Conservation (phyloP, 1,284 basidiomycete genomes). For the Sphaerobolus stellatus region DNA sequence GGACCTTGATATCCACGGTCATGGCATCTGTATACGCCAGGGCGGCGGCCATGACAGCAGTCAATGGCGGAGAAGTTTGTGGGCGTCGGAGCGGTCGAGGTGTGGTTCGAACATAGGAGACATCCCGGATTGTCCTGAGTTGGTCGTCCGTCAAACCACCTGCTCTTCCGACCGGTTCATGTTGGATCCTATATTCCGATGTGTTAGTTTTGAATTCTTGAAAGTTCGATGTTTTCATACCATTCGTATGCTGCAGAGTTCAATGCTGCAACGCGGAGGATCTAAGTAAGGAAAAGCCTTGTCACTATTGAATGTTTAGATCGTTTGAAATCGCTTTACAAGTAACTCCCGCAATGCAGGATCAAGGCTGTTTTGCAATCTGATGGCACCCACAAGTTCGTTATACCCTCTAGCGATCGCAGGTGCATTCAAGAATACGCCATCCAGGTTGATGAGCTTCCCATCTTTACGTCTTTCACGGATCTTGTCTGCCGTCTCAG, state of each 20-base stretch:
- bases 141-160: constrained; percentile 48
- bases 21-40: constrained; percentile 50
- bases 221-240: constrained; percentile 10
- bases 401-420: constrained; percentile 53
- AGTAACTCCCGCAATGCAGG: constrained; percentile 53
- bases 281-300: constrained; percentile 31
- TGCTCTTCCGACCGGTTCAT: constrained; percentile 45
- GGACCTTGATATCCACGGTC: constrained; percentile 42
- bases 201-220: neutral
- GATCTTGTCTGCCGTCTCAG: constrained; percentile 16
- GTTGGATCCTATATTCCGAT: constrained; percentile 43
- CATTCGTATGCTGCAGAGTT: constrained; percentile 56
- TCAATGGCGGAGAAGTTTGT: constrained; percentile 27
- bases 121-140: constrained; percentile 47
- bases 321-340: constrained; percentile 29
- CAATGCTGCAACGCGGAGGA: constrained; percentile 50
- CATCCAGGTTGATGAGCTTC: constrained; percentile 17
- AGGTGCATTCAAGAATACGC: constrained; percentile 42
- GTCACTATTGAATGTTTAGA: neutral
- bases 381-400: constrained; percentile 47
- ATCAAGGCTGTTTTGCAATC: constrained; percentile 46
- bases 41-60: constrained; percentile 41
- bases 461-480: constrained; percentile 15
- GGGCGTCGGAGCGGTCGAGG: constrained; percentile 28
- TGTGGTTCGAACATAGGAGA: constrained; percentile 33